phyloP scores from a whole-genome alignment of 306 rosid species.

The Pterocarpus macrocarpus region DNA sequence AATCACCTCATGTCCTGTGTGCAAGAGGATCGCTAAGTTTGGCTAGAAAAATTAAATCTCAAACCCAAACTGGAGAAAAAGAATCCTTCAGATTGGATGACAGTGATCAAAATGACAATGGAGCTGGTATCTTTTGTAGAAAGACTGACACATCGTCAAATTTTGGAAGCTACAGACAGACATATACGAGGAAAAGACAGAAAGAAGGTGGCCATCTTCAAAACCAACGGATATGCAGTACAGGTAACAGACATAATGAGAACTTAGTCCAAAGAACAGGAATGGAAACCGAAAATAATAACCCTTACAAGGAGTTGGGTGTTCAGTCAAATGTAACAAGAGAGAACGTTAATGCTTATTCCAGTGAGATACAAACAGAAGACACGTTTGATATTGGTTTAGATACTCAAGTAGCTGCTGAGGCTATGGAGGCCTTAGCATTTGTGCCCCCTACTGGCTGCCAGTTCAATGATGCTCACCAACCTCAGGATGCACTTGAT shows the following conservation, averaged over 20 bases:
- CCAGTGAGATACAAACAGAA: conserved; percentile 39
- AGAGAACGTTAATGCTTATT: conserved; percentile 49
- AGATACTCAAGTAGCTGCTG: conserved; percentile 84
- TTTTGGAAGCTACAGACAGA: conserved; percentile 43
- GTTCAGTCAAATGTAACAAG: conserved; percentile 38
- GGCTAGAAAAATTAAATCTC: conserved; percentile 58
- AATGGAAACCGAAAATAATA: conserved; percentile 31
- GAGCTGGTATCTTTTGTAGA: conserved; percentile 23
- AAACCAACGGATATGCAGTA: conserved; percentile 36
- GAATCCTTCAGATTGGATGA: conserved; percentile 61
- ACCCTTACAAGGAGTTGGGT: conserved; percentile 43
- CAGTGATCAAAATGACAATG: conserved; percentile 41
- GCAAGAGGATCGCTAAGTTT: conserved; percentile 60
- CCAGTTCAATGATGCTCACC: conserved; percentile 43
- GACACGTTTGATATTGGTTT: conserved; percentile 67
- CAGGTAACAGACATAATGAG: conserved; percentile 44
- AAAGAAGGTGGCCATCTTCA: conserved; percentile 45
- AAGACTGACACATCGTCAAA: conserved; percentile 34
- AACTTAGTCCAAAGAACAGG: conserved; percentile 43
- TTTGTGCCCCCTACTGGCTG: conserved; percentile 36
- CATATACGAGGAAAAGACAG: conserved; percentile 46
- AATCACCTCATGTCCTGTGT: conserved; percentile 54
- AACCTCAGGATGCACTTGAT: conserved; percentile 39
- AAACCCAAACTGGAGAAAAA: conserved; percentile 47
- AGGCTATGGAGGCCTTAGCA: conserved; percentile 81